phyloP scores from a whole-genome alignment of 2,329 filamentous ascomycete species.

The Cadophora sp. region DNA sequence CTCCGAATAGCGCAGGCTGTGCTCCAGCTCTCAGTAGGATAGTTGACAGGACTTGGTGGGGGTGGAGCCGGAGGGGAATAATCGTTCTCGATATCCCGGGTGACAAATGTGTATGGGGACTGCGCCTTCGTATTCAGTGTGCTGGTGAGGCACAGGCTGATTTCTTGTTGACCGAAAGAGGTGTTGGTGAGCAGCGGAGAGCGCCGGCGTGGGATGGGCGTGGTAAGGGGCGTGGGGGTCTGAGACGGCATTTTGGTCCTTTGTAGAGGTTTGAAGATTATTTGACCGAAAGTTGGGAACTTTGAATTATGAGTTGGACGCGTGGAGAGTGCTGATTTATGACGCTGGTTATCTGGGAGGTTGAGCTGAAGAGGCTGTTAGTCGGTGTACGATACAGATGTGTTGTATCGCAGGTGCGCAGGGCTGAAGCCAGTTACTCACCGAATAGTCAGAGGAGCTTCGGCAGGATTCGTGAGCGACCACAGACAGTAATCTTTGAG shows the following conservation, averaged over 20 bases:
- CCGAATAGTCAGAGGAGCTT: constrained; percentile 16
- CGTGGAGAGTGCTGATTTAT: constrained; percentile 3
- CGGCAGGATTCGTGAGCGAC: constrained; percentile 3
- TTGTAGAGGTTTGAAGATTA: not conserved
- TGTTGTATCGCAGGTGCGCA: constrained; percentile 21
- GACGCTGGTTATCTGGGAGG: constrained; percentile 1
- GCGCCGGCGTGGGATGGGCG: constrained; percentile 55
- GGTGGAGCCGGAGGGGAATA: constrained; percentile 70
- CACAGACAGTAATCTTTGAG: constrained; percentile 9
- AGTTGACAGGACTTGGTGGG: constrained; percentile 68
- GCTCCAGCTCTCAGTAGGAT: constrained; percentile 61
- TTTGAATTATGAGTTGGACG: constrained; percentile 6
- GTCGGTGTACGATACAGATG: constrained; percentile 14
- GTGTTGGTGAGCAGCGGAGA: constrained; percentile 45
- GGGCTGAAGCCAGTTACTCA: constrained; percentile 26
- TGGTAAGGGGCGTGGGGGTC: constrained; percentile 38
- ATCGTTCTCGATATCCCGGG: constrained; percentile 54
- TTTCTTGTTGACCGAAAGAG: constrained; percentile 39
- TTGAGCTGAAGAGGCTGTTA: constrained; percentile 17
- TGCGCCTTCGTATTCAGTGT: constrained; percentile 40
- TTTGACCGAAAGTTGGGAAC: constrained; percentile 4
- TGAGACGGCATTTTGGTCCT: constrained; percentile 40
- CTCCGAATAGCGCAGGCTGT: constrained; percentile 35
- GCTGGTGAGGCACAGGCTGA: constrained; percentile 38
- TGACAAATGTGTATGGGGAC: constrained; percentile 36